phyloP scores from a whole-genome alignment of 78 protist genomes.

The Dictyostelium brefeldianum region DNA sequence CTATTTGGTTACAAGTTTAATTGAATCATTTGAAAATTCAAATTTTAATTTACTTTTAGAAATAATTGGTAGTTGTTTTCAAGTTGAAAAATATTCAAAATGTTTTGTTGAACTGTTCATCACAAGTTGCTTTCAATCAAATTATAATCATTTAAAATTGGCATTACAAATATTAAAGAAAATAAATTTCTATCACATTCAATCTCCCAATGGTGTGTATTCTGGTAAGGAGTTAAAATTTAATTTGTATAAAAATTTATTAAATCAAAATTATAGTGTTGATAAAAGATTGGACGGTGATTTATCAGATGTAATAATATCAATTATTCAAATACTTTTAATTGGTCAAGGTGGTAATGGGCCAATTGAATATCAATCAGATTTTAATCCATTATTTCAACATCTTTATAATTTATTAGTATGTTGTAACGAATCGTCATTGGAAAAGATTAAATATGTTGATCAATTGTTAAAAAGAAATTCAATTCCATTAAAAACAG shows the following conservation, averaged over 20 bases:
- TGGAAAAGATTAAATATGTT: not conserved
- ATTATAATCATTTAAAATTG: not conserved
- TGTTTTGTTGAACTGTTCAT: not conserved
- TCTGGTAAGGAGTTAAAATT: not conserved
- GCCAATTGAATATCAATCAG: not conserved
- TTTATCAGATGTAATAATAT: not conserved
- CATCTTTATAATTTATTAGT: not conserved
- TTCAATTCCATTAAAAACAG: not conserved
- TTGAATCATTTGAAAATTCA: not conserved
- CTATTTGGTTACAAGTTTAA: not conserved
- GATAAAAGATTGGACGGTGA: not conserved
- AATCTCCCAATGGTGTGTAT: not conserved
- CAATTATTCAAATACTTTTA: not conserved
- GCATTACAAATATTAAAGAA: not conserved
- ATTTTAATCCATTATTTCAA: slow-evolving; percentile 3
- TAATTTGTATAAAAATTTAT: not conserved
- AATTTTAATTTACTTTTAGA: too few species aligned
- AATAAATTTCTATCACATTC: not conserved
- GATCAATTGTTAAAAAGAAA: not conserved
- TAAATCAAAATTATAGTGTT: not conserved
- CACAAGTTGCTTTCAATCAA: not conserved
- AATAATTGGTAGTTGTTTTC: too few species aligned
- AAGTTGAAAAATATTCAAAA: not conserved
- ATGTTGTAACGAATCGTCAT: not conserved
- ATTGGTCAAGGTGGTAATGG: too few species aligned